Evolutionary conservation across 805 yeast genomes (phyloP).

Genomic region (Cyberlindnera suaveolens): DNA sequence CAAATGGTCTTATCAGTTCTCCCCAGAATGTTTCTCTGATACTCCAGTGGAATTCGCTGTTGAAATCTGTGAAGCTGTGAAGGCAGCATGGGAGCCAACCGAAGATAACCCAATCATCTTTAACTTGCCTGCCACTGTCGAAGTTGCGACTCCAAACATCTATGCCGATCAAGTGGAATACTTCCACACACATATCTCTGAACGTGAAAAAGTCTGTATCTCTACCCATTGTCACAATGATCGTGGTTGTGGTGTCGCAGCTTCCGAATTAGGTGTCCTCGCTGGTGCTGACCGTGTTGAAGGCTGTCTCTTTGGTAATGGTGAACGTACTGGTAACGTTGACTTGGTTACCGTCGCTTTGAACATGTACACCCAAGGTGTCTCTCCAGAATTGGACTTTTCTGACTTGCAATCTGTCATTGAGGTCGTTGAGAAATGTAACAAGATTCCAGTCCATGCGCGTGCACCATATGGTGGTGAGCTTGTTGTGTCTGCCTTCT

Average conservation of each 20-base stretch:
- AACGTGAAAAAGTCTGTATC: constrained; percentile 64
- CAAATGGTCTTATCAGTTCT: constrained; percentile 65
- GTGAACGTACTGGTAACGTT: constrained; percentile 83
- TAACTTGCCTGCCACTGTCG: constrained; percentile 79
- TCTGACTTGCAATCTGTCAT: constrained; percentile 62
- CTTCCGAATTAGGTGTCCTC: constrained; percentile 65
- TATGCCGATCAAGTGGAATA: constrained; percentile 81
- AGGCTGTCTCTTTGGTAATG: constrained; percentile 79
- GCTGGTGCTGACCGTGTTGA: constrained; percentile 88
- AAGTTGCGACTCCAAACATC: constrained; percentile 67
- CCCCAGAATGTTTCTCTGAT: constrained; percentile 75
- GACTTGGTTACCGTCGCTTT: constrained; percentile 71
- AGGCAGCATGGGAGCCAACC: constrained; percentile 75
- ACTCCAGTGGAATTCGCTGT: constrained; percentile 70
- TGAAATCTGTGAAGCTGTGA: constrained; percentile 75
- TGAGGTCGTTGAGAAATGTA: constrained; percentile 67
- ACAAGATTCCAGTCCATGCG: constrained; percentile 66
- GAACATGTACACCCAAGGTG: constrained; percentile 75
- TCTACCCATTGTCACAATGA: constrained; percentile 76
- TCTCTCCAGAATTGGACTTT: constrained; percentile 64
- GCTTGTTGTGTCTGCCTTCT: constrained; percentile 71
- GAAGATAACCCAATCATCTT: constrained; percentile 67
- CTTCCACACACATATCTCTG: constrained; percentile 58
- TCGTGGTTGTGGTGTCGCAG: constrained; percentile 82
- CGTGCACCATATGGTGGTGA: constrained; percentile 82